Evolutionary conservation across 371 early-diverging fungal species (phyloP), one percentile per base, ranked within the genome.

Genomic region (Rhizomucor miehei): DNA sequence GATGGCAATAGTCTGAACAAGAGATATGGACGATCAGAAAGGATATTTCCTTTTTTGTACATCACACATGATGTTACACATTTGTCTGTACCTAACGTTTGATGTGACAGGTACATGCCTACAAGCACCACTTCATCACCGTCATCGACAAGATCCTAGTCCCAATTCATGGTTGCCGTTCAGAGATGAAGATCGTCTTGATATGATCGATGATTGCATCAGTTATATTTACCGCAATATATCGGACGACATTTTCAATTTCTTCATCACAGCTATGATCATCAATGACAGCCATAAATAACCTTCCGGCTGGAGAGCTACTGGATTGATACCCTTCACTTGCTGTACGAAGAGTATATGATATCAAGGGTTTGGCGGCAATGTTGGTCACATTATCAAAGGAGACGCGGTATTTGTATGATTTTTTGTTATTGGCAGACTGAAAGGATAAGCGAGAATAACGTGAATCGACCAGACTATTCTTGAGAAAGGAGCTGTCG

Each of bases 121-220:
- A 17, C 57, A 13, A 57, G 44, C 14, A 57, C 45, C 14, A 57
- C 44, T 51, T 57, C 57, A 44, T 57, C 57, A 13, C 57, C 57
- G 19, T 57, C 44, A 9, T 57, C 57, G 9, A 57, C 40, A 9
- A 57, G 19, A n/a, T 43, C 36, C 57, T 57, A 51, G n/a, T 57
- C 34, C 17, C 21, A 37, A 19, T n/a, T 49, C 20, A 25, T 23
- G 13, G 19, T 29, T 29, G 29, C 8, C 8, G 3, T 8, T 29
- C 29, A 29, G 29, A 29, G 8, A 29, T 29, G 29, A 29, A 5
- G 3, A 3, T 29, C 29, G 29, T 29, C 29, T 29, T 29, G 29
- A 3, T 29, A 5, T 8, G 5, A 29, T 3, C 29, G 29, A 8
- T 8, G 29, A 29, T 8, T n/a, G n/a, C n/a, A 38, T 14, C 38